These are phyloP conservation scores for Colletotrichum filicis DNA, from an alignment of 2,329 filamentous ascomycete genomes.

Conservation along the genomic window DNA sequence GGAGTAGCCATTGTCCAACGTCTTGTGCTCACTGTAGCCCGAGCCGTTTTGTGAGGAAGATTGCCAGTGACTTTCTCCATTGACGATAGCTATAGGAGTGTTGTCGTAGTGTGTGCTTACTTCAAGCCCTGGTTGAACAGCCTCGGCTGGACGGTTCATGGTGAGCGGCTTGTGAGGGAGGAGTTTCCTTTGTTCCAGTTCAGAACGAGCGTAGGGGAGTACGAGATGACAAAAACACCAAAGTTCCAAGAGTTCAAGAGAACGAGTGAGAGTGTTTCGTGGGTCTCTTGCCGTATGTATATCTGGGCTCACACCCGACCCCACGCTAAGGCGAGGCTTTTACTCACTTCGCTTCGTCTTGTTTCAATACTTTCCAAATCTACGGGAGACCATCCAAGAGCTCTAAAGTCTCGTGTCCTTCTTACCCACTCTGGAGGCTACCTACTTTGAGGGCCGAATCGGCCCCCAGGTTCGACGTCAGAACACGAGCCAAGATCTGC, in stretches of 20 bases:
- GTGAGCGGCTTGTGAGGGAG: neutral
- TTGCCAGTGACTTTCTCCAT: neutral
- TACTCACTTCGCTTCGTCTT: neutral
- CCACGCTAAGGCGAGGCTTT: neutral
- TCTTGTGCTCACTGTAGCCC: neutral
- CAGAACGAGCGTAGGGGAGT: too few relatives aligned
- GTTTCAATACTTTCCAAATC: neutral
- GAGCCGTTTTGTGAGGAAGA: neutral
- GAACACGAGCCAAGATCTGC: neutral
- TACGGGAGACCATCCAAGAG: neutral
- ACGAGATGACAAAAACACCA: neutral
- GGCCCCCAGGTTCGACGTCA: neutral
- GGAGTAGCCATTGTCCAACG: neutral
- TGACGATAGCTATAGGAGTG: neutral
- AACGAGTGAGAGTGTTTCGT: neutral
- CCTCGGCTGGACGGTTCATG: neutral
- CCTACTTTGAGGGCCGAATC: neutral
- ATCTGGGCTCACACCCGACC: neutral
- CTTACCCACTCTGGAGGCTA: neutral
- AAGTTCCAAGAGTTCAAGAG: neutral
- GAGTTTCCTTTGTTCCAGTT: too few relatives aligned
- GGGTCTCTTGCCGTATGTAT: neutral
- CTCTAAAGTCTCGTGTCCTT: neutral
- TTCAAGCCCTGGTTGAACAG: conserved; percentile 5
- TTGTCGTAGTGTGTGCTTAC: neutral